phyloP scores from a whole-genome alignment of 2,329 filamentous ascomycete species.

The Xylaria sp. region DNA sequence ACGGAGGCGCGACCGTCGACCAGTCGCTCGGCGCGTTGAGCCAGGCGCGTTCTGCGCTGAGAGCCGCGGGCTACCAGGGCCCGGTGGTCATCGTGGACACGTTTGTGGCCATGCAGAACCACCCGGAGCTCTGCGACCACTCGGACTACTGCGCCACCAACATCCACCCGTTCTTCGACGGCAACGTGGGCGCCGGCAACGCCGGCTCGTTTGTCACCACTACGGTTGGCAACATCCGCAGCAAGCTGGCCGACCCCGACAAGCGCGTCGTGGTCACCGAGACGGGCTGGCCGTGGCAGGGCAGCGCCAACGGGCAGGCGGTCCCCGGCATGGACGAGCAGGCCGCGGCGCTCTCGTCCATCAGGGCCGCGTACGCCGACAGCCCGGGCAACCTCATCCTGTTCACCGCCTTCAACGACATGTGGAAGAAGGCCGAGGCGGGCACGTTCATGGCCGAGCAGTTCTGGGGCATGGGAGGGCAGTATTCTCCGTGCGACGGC shows the following conservation, averaged over 20 bases:
- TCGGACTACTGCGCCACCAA: constrained; percentile 84
- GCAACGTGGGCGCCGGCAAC: constrained; percentile 57
- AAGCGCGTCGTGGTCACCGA: constrained; percentile 77
- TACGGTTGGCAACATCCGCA: constrained; percentile 52
- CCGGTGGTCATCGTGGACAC: constrained; percentile 82
- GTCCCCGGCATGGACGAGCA: constrained; percentile 72
- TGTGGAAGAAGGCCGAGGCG: constrained; percentile 71
- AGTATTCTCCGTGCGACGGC: constrained; percentile 37
- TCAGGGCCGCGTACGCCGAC: constrained; percentile 61
- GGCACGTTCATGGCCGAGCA: constrained; percentile 72
- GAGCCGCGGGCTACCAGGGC: constrained; percentile 67
- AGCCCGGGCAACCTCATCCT: constrained; percentile 62
- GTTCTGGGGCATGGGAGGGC: constrained; percentile 69
- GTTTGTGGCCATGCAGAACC: constrained; percentile 65
- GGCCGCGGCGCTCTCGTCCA: constrained; percentile 62
- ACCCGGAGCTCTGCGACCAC: constrained; percentile 70
- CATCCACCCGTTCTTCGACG: constrained; percentile 82
- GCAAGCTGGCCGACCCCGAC: constrained; percentile 43
- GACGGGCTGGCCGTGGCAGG: constrained; percentile 80
- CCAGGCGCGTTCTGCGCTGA: constrained; percentile 60
- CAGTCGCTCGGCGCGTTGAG: constrained; percentile 62
- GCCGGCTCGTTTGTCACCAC: constrained; percentile 69
- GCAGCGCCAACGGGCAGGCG: constrained; percentile 66
- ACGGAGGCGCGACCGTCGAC: constrained; percentile 53
- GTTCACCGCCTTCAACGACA: constrained; percentile 79